Evolutionary conservation across 768 basidiomycete genomes (phyloP).

Genomic region (Pleurotus tuber-regium): DNA sequence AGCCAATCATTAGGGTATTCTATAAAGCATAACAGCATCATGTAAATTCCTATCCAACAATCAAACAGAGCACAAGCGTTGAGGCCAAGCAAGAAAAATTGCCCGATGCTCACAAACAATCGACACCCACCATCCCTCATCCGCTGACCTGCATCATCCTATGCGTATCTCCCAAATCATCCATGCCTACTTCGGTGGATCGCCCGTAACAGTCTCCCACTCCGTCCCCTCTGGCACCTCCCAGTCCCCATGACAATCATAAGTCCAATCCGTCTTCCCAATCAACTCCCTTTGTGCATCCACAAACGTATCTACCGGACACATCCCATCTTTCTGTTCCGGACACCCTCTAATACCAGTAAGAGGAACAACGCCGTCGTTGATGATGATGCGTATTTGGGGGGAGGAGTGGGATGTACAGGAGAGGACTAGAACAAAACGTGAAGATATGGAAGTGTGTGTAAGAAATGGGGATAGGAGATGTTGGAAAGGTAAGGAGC

Average conservation of each 20-base stretch:
- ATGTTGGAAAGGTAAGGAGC: not conserved
- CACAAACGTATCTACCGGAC: conserved; percentile 71
- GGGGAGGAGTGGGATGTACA: conserved; percentile 48
- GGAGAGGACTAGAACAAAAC: conserved; percentile 48
- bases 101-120: too few species aligned
- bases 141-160: too few species aligned
- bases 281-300: conserved; percentile 66
- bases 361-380: conserved; percentile 84
- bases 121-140: too few species aligned
- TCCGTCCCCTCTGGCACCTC: conserved; percentile 56
- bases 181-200: conserved; percentile 47
- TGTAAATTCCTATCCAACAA: too few species aligned
- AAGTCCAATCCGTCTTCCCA: conserved; percentile 64
- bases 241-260: conserved; percentile 80
- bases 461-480: too few species aligned
- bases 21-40: too few species aligned
- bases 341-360: conserved; percentile 76
- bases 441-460: too few species aligned
- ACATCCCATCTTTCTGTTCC: conserved; percentile 72
- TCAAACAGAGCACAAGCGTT: too few species aligned
- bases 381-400: conserved; percentile 82
- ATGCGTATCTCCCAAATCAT: too few species aligned
- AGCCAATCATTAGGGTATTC: too few species aligned
- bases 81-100: too few species aligned
- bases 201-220: conserved; percentile 78